These are phyloP conservation scores for Neurospora sp. DNA, from an alignment of 495 filamentous ascomycete genomes.

Conservation along the genomic window DNA sequence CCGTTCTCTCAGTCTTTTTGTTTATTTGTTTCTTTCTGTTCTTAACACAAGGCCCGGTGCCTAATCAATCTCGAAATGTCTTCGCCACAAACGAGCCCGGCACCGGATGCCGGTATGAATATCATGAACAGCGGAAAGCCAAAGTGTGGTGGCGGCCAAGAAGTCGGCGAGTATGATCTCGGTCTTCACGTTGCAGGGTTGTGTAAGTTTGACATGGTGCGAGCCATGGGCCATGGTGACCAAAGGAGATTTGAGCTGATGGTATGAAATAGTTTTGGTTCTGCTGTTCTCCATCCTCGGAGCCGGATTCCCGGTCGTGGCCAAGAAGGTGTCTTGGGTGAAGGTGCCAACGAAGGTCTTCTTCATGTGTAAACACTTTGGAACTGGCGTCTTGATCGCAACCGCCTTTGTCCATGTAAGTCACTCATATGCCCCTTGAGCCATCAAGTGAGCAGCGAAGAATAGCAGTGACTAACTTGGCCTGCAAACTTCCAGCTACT, in stretches of 20 bases:
- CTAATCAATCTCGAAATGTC: not conserved
- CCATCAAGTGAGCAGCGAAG: not conserved
- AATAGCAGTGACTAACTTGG: not conserved
- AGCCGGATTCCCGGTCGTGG: conserved; percentile 43
- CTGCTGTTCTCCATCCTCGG: conserved; percentile 31
- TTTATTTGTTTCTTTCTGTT: conserved; percentile 6
- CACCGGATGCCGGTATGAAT: conserved; percentile 5
- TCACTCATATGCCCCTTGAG: not conserved
- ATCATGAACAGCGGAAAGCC: conserved; percentile 28
- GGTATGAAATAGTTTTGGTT: conserved; percentile 26
- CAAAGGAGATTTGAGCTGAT: conserved; percentile 1
- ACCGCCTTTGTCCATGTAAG: conserved; percentile 62
- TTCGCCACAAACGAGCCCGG: conserved; percentile 2
- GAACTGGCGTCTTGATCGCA: conserved; percentile 58
- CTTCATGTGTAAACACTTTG: conserved; percentile 53
- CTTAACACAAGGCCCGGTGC: conserved; percentile 8
- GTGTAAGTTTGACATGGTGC: conserved; percentile 33
- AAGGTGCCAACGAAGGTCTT: conserved; percentile 43
- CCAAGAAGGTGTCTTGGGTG: conserved; percentile 44
- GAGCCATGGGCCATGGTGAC: not conserved
- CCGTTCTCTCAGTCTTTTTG: conserved; percentile 7
- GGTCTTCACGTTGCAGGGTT: conserved; percentile 36
- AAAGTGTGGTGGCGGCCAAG: conserved; percentile 31
- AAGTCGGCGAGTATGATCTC: conserved; percentile 38
- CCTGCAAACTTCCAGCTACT: conserved; percentile 30